A percentile compares a stretch with the other conserved stretches of the same genome.
Conservation (phyloP, 2,329 filamentous ascomycete genomes). For the Alternaria ventricosa region DNA sequence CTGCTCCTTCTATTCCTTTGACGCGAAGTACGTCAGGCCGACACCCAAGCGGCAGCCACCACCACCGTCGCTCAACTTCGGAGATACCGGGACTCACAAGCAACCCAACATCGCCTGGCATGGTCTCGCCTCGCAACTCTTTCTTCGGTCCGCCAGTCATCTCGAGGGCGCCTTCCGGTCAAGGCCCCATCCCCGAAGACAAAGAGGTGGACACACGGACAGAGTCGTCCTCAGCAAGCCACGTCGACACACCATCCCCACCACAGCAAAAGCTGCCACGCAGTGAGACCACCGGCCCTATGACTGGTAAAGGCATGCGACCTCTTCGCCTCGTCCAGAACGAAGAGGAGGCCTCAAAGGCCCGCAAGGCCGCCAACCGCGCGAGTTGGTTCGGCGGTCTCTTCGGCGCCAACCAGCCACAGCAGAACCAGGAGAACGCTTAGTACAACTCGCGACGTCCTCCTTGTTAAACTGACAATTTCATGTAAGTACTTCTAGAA, state of each 20-base stretch:
- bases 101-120: constrained; percentile 57
- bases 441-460: constrained; percentile 10
- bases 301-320: constrained; percentile 72
- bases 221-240: constrained; percentile 31
- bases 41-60: constrained; percentile 44
- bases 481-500: constrained; percentile 11
- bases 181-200: constrained; percentile 41
- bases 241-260: constrained; percentile 52
- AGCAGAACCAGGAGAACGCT: constrained; percentile 22
- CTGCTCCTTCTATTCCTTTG: constrained; percentile 78
- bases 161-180: constrained; percentile 46
- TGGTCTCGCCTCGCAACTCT: constrained; percentile 46
- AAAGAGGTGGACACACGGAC: constrained; percentile 37
- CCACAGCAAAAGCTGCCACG: constrained; percentile 63
- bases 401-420: constrained; percentile 47
- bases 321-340: constrained; percentile 89
- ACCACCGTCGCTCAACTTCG: constrained; percentile 54
- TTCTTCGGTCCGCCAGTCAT: constrained; percentile 52
- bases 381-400: constrained; percentile 56
- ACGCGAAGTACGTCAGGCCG: constrained; percentile 61
- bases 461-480: background rate
- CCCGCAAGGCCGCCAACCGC: constrained; percentile 53
- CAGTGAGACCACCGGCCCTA: constrained; percentile 47
- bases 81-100: constrained; percentile 67
- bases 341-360: constrained; percentile 48